A percentile compares a stretch with the other conserved stretches of the same genome.
Conservation (phyloP, 164 flowering plant genomes). For the Macadamia integrifolia region DNA sequence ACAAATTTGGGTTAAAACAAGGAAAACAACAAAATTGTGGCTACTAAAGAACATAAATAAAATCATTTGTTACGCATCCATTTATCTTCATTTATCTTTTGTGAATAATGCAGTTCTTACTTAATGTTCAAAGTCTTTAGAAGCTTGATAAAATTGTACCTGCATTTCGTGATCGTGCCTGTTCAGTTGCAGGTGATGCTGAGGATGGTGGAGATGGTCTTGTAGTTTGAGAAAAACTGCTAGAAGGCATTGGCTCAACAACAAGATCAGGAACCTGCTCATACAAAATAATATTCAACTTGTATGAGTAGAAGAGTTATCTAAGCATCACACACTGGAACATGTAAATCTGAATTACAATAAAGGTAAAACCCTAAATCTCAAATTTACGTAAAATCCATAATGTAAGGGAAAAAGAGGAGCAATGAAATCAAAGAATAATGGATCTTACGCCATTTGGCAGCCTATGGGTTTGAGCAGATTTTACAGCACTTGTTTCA, state of each 20-base stretch:
- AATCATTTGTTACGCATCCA: no score
- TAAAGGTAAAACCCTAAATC: not conserved
- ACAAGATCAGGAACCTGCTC: constrained; percentile 83
- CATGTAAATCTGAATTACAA: no score
- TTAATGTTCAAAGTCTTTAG: not conserved
- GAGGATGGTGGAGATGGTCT: constrained; percentile 52
- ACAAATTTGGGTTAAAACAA: constrained; percentile 6
- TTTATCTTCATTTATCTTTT: no score
- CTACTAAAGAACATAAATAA: no score
- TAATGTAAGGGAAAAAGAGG: not conserved
- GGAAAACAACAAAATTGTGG: not conserved
- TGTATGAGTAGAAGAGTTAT: not conserved
- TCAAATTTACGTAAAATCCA: not conserved
- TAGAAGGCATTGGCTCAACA: constrained; percentile 73
- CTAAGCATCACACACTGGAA: not conserved
- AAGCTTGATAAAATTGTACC: constrained; percentile 29
- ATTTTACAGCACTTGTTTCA: no score
- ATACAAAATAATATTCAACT: not conserved
- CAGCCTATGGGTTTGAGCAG: no score
- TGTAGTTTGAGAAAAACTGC: constrained; percentile 55
- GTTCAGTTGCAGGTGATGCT: constrained; percentile 46
- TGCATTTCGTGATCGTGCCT: constrained; percentile 45
- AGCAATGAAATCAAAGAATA: no score
- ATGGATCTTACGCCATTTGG: no score
- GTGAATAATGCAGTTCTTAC: not conserved